A percentile compares a stretch with the other conserved stretches of the same genome.
phyloP scores from a whole-genome alignment of 371 early-diverging fungal genomes.

The Umbelopsis sp. region DNA sequence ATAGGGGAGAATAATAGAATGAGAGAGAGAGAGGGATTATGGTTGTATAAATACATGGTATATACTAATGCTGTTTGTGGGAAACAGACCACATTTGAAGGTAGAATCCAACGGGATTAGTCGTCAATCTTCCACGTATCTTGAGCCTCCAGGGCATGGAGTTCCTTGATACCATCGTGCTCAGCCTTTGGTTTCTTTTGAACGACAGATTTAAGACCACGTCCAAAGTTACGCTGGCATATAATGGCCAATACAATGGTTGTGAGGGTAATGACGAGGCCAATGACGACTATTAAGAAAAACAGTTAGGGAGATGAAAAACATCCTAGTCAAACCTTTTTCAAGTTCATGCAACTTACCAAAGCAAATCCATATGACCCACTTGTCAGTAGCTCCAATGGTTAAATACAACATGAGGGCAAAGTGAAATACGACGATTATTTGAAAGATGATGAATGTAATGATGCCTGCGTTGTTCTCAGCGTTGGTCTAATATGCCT shows the following conservation, averaged over 20 bases:
- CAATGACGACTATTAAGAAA: constrained; percentile 34
- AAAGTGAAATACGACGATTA: constrained; percentile 37
- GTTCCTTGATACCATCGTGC: not conserved
- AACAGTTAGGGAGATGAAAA: not conserved
- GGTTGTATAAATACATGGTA: too few relatives aligned
- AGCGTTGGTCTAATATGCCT: constrained; percentile 30
- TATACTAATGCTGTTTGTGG: too few relatives aligned
- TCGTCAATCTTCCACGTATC: constrained; percentile 8
- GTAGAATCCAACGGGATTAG: not conserved
- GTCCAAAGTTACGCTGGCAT: constrained; percentile 7
- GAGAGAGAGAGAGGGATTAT: too few relatives aligned
- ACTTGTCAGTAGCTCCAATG: constrained; percentile 27
- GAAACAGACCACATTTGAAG: not conserved
- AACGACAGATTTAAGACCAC: constrained; percentile 18
- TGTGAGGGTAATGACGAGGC: constrained; percentile 36
- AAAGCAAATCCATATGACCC: constrained; percentile 54
- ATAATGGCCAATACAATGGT: constrained; percentile 14
- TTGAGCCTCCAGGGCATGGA: constrained; percentile 2
- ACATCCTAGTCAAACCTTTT: too few relatives aligned
- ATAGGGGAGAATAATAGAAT: too few relatives aligned
- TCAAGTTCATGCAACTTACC: constrained; percentile 31
- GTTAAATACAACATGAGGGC: constrained; percentile 40
- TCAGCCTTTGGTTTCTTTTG: not conserved
- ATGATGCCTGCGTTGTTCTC: constrained; percentile 41
- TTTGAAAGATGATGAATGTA: constrained; percentile 44